phyloP scores from a whole-genome alignment of 345 rosid species.

The Bretschneidera sinensis region DNA sequence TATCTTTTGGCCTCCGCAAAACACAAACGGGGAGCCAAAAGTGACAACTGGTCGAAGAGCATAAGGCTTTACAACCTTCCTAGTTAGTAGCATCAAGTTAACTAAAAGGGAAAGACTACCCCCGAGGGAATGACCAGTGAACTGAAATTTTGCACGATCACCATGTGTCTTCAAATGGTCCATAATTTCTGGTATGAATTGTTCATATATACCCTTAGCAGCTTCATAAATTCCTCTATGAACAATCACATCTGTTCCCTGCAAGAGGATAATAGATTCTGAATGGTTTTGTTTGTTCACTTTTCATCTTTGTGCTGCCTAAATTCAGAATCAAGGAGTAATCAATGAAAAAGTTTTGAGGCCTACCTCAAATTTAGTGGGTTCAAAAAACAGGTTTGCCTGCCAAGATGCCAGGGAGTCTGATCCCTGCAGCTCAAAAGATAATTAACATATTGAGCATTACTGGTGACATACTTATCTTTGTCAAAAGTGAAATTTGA shows the following conservation, averaged over 20 bases:
- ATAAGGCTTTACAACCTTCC: conserved; percentile 48
- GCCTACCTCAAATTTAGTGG: conserved; percentile 75
- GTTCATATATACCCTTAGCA: conserved; percentile 82
- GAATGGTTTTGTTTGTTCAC: neutral
- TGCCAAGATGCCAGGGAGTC: conserved; percentile 91
- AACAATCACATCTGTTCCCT: conserved; percentile 77
- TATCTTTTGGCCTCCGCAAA: conserved; percentile 76
- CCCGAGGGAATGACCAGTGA: conserved; percentile 92
- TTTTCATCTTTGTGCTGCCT: too few species aligned
- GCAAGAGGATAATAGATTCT: conserved; percentile 7
- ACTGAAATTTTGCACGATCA: conserved; percentile 72
- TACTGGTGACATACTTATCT: neutral
- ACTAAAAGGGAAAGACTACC: conserved; percentile 83
- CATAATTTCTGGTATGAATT: conserved; percentile 68
- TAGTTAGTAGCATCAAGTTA: conserved; percentile 60
- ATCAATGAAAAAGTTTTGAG: conserved; percentile 1
- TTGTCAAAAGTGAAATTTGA: neutral
- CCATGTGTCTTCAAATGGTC: conserved; percentile 57
- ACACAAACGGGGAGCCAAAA: conserved; percentile 84
- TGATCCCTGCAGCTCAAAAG: conserved; percentile 54
- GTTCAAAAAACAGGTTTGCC: conserved; percentile 89
- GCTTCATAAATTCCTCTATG: conserved; percentile 97
- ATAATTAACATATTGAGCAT: conserved; percentile 2
- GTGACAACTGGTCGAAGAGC: conserved; percentile 68
- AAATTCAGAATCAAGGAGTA: neutral